Evolutionary conservation across 129 eudicot genomes (phyloP).

Genomic region (Saposhnikovia divaricata): DNA sequence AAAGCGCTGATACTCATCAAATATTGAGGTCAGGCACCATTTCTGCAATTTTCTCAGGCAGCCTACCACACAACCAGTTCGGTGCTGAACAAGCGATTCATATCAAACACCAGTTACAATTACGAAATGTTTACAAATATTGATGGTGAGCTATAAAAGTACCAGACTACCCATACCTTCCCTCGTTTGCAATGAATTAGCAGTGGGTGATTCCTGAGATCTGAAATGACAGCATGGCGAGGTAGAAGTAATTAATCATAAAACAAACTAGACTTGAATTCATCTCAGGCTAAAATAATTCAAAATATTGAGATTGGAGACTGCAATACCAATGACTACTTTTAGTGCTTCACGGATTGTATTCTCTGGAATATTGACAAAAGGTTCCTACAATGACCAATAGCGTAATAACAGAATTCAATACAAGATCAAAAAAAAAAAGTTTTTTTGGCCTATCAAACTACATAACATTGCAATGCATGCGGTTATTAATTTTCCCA

Average conservation of each 20-base stretch:
- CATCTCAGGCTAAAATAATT: conserved; percentile 2
- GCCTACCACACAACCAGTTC: conserved; percentile 87
- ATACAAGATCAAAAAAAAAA: not conserved
- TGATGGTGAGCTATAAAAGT: not conserved
- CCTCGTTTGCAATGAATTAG: conserved; percentile 95
- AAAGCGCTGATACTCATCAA: conserved; percentile 85
- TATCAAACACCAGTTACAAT: not conserved
- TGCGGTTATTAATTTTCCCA: not conserved
- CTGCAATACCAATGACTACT: conserved; percentile 56
- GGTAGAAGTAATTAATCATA: conserved; percentile 11
- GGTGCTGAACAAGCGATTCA: conserved; percentile 50
- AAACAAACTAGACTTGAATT: not conserved
- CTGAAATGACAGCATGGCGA: conserved; percentile 29
- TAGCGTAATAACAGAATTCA: not conserved
- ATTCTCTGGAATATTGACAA: conserved; percentile 79
- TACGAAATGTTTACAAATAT: not conserved
- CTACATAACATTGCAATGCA: not conserved
- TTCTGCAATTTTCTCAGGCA: conserved; percentile 83
- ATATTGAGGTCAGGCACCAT: conserved; percentile 76
- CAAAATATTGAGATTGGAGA: not conserved
- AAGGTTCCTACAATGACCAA: conserved; percentile 48
- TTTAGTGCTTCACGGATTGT: conserved; percentile 78
- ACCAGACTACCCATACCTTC: conserved; percentile 41
- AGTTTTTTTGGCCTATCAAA: not conserved
- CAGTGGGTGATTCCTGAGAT: conserved; percentile 72